phyloP scores from a whole-genome alignment of 805 yeast species.

The Sugiyamaella lignohabitans region DNA sequence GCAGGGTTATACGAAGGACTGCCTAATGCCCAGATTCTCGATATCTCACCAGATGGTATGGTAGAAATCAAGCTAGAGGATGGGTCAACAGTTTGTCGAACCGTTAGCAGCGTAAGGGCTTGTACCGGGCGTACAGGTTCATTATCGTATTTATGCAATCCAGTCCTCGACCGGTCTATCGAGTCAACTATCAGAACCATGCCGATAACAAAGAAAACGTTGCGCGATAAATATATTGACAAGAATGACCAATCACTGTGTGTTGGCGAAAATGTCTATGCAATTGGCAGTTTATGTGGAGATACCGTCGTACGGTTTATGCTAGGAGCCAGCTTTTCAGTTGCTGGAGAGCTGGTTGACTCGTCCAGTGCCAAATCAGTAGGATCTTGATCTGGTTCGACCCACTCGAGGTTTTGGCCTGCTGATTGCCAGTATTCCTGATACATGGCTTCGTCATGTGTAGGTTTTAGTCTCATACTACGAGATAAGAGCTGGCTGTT shows the following conservation, averaged over 20 bases:
- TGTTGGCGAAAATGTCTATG: constrained; percentile 19
- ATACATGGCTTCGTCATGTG: constrained; percentile 56
- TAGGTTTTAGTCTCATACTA: constrained; percentile 24
- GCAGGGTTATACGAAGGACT: constrained; percentile 19
- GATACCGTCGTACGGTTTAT: constrained; percentile 29
- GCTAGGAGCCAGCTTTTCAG: constrained; percentile 26
- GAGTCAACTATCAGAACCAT: background rate
- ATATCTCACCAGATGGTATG: constrained; percentile 13
- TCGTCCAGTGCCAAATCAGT: constrained; percentile 39
- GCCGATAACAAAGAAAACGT: constrained; percentile 11
- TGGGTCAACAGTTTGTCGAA: constrained; percentile 10
- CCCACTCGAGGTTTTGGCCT: constrained; percentile 83
- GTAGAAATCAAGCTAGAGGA: constrained; percentile 14
- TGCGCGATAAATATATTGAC: constrained; percentile 7
- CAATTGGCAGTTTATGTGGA: constrained; percentile 29
- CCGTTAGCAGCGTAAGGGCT: constrained; percentile 17
- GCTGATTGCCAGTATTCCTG: constrained; percentile 83
- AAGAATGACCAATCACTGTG: constrained; percentile 1
- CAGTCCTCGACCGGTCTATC: constrained; percentile 9
- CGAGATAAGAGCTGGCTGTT: constrained; percentile 12
- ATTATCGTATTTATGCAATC: constrained; percentile 20
- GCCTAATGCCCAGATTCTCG: constrained; percentile 18
- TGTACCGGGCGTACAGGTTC: constrained; percentile 30
- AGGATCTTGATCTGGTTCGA: constrained; percentile 86
- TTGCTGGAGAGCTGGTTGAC: constrained; percentile 12